These are phyloP conservation scores for Populus euphratica DNA, from an alignment of 345 rosid genomes.

Conservation along the genomic window DNA sequence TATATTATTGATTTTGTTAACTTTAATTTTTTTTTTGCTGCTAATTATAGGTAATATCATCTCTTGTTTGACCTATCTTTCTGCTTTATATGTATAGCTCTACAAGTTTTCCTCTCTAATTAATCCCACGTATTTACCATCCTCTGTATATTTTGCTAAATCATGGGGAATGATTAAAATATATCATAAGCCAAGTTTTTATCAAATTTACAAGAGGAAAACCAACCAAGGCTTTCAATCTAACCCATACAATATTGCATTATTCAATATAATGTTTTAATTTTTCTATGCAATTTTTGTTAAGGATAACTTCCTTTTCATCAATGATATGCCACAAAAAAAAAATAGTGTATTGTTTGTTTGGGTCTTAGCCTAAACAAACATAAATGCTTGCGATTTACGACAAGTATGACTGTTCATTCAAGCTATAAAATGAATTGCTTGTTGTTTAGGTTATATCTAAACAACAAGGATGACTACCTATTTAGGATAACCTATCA, in stretches of 20 bases:
- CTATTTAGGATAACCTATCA: too few relatives aligned
- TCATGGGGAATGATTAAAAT: too few relatives aligned
- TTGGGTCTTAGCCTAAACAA: too few relatives aligned
- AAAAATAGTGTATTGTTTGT: too few relatives aligned
- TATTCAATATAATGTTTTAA: conserved; percentile 32
- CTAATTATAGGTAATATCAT: conserved; percentile 18
- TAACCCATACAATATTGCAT: conserved; percentile 24
- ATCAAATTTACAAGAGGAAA: conserved; percentile 27
- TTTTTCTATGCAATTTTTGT: conserved; percentile 28
- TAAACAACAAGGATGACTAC: too few relatives aligned
- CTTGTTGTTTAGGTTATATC: too few relatives aligned
- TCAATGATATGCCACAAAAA: background rate
- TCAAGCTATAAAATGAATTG: too few relatives aligned
- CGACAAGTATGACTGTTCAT: too few relatives aligned
- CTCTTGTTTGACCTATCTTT: conserved; percentile 25
- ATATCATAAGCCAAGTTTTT: conserved; percentile 23
- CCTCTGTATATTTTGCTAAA: background rate
- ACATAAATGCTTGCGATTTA: too few relatives aligned
- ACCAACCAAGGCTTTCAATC: conserved; percentile 29
- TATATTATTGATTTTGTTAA: too few relatives aligned
- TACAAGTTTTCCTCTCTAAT: too few relatives aligned
- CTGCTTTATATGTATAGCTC: conserved; percentile 14
- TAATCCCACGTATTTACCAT: background rate
- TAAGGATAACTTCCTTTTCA: conserved; percentile 18
- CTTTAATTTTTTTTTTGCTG: background rate